phyloP scores from a whole-genome alignment of 805 yeast genomes.

The Pichia phayaonensis region DNA sequence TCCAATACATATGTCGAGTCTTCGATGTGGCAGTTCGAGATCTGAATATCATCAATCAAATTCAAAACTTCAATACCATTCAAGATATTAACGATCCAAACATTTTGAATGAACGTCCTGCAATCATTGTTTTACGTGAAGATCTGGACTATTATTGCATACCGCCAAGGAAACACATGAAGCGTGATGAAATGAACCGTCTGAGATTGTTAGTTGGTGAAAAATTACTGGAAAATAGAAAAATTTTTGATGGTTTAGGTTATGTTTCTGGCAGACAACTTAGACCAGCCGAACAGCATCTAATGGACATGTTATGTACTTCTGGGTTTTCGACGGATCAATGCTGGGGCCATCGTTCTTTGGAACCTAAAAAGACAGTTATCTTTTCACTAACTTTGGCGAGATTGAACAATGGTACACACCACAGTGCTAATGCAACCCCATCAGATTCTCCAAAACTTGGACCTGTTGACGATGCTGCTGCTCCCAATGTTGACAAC shows the following conservation, averaged over 20 bases:
- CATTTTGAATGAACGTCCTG: constrained; percentile 72
- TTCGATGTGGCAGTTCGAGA: constrained; percentile 67
- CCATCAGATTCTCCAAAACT: constrained; percentile 28
- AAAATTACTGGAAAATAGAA: constrained; percentile 44
- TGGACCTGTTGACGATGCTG: constrained; percentile 20
- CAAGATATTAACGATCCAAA: constrained; percentile 41
- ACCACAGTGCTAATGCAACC: constrained; percentile 9
- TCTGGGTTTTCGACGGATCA: constrained; percentile 69
- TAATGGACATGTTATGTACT: constrained; percentile 88
- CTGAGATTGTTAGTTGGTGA: constrained; percentile 72
- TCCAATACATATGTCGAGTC: constrained; percentile 69
- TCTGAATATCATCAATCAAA: constrained; percentile 35
- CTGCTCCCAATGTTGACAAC: constrained; percentile 17
- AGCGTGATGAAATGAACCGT: constrained; percentile 51
- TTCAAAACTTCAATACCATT: constrained; percentile 17
- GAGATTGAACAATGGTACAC: constrained; percentile 34
- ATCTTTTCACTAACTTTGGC: constrained; percentile 74
- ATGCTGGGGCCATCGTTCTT: constrained; percentile 82
- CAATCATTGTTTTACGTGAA: constrained; percentile 86
- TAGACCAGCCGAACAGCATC: constrained; percentile 90
- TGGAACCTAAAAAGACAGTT: constrained; percentile 84
- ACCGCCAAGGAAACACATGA: constrained; percentile 57
- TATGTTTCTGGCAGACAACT: constrained; percentile 44
- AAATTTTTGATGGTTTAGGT: constrained; percentile 78
- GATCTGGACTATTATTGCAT: constrained; percentile 91